These are phyloP conservation scores for Exsudoporus floridanus DNA, from an alignment of 1,284 basidiomycete species.

Conservation along the genomic window DNA sequence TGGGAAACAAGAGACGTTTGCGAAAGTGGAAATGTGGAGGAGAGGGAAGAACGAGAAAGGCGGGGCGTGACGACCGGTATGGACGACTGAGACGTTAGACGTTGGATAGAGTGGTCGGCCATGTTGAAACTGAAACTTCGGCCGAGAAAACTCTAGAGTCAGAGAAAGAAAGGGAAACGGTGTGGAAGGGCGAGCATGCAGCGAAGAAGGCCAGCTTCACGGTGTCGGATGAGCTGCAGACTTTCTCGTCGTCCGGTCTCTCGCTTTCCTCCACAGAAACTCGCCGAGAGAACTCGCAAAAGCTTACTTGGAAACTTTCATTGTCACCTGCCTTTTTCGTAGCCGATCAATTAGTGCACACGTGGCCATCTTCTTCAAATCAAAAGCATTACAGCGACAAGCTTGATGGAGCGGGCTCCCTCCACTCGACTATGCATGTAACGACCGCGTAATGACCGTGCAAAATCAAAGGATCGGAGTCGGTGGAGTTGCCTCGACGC, in stretches of 20 bases:
- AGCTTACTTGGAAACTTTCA: conserved; percentile 32
- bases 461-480: neutral
- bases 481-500: too few relatives aligned
- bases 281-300: neutral
- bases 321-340: conserved; percentile 31
- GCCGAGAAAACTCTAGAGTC: conserved; percentile 8
- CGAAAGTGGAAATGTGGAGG: conserved; percentile 27
- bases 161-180: conserved; percentile 3
- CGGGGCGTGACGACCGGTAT: conserved; percentile 31
- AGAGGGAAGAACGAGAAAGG: conserved; percentile 33
- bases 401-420: too few relatives aligned
- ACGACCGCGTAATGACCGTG: neutral
- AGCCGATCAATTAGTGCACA: conserved; percentile 29
- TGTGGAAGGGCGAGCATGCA: conserved; percentile 19
- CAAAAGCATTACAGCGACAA: too few relatives aligned
- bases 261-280: conserved; percentile 9
- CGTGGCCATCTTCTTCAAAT: too few relatives aligned
- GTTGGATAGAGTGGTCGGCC: conserved; percentile 21
- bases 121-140: conserved; percentile 15
- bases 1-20: conserved; percentile 30
- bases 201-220: conserved; percentile 34
- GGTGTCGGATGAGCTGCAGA: neutral
- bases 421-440: neutral
- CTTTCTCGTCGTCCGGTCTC: conserved; percentile 4
- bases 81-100: conserved; percentile 27